Evolutionary conservation across 1,284 basidiomycete genomes (phyloP).

Genomic region (Vanrija pseudolonga): DNA sequence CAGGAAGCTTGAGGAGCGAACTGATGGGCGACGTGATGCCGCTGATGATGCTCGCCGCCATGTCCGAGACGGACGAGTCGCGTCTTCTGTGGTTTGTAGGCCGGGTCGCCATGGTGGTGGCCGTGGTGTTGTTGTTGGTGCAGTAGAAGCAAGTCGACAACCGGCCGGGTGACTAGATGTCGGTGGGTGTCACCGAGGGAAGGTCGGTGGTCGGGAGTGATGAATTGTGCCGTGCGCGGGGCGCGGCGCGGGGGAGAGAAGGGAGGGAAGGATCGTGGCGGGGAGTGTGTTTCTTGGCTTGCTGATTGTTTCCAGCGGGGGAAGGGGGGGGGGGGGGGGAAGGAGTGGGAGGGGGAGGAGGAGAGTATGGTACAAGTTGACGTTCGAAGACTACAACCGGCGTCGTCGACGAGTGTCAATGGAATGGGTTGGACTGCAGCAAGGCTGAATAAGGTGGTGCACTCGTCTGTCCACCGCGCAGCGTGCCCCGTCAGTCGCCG

Average conservation of each 20-base stretch:
- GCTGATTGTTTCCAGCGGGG: too few relatives aligned
- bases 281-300: neutral
- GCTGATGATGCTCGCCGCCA: constrained; percentile 5
- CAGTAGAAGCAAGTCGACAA: neutral
- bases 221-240: neutral
- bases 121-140: neutral
- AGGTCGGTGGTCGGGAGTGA: neutral
- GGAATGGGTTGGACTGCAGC: too few relatives aligned
- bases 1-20: constrained; percentile 6
- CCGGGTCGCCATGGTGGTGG: neutral
- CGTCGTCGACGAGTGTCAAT: too few relatives aligned
- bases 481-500: too few relatives aligned
- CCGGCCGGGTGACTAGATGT: too few relatives aligned
- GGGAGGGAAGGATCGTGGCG: too few relatives aligned
- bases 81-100: neutral
- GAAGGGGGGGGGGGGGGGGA: neutral
- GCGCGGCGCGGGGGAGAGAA: neutral
- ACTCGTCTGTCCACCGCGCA: too few relatives aligned
- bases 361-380: too few relatives aligned
- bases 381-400: too few relatives aligned
- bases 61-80: constrained; percentile 10
- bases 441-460: too few relatives aligned
- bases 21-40: constrained; percentile 5
- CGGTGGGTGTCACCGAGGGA: too few relatives aligned
- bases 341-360: too few relatives aligned